Conservation (phyloP, 192 early-diverging fungal species). For the Coemansia umbellata region DNA sequence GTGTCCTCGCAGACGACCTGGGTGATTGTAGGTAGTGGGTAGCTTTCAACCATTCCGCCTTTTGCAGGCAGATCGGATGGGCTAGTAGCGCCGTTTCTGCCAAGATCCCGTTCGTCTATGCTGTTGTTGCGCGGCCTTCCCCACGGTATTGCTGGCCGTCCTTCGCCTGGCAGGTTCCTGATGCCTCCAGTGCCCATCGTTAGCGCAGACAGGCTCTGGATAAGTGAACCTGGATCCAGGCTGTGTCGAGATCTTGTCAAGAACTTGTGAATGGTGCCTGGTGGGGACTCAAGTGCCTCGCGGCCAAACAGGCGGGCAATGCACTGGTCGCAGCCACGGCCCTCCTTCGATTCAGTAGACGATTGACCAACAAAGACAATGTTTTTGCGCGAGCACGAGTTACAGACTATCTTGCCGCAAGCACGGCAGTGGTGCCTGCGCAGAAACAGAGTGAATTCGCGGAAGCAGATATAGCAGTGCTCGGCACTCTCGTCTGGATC, state of each 20-base stretch:
- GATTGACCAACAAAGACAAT: conserved; percentile 35
- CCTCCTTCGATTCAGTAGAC: conserved; percentile 34
- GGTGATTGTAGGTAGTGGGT: conserved; percentile 9
- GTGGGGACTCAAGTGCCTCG: conserved; percentile 48
- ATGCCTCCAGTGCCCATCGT: conserved; percentile 14
- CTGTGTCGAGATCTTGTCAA: conserved; percentile 43
- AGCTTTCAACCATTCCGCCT: neutral
- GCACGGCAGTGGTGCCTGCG: conserved; percentile 76
- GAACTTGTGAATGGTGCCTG: conserved; percentile 33
- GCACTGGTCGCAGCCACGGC: conserved; percentile 52
- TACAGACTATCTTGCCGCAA: conserved; percentile 80
- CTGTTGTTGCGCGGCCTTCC: conserved; percentile 1
- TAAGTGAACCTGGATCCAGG: conserved; percentile 36
- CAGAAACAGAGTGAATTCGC: conserved; percentile 63
- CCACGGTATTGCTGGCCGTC: conserved; percentile 23
- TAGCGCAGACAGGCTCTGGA: conserved; percentile 39
- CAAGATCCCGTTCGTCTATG: conserved; percentile 5
- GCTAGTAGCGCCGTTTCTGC: neutral
- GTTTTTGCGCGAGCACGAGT: conserved; percentile 63
- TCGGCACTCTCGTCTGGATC: conserved; percentile 66
- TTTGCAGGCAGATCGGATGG: no score
- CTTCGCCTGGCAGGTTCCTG: conserved; percentile 11
- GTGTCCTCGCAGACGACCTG: neutral
- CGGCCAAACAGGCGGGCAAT: conserved; percentile 49
- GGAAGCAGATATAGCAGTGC: conserved; percentile 67